A percentile compares a stretch with the other conserved stretches of the same genome.
These are phyloP conservation scores for Talaromyces trachyspermus DNA, from an alignment of 495 filamentous ascomycete species.

Conservation along the genomic window DNA sequence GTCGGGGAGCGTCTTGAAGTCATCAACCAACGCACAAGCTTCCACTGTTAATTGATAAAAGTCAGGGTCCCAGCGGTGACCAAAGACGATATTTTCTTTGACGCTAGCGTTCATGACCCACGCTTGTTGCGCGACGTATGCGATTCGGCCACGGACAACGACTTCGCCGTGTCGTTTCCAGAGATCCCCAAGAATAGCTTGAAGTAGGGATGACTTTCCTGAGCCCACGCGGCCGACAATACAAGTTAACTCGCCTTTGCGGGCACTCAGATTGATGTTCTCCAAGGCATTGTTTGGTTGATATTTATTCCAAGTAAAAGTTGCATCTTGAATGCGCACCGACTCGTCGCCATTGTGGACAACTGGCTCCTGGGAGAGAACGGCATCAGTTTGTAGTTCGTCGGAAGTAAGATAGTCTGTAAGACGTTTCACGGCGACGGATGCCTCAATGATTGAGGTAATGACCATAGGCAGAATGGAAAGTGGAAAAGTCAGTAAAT, in stretches of 20 bases:
- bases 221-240: conserved; percentile 91
- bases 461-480: conserved; percentile 97
- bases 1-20: conserved; percentile 88
- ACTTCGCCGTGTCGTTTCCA: conserved; percentile 88
- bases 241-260: conserved; percentile 87
- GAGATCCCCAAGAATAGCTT: conserved; percentile 80
- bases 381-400: conserved; percentile 82
- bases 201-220: conserved; percentile 89
- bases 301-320: conserved; percentile 91
- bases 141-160: conserved; percentile 66
- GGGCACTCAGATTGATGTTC: conserved; percentile 78
- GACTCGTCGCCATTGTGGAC: conserved; percentile 74
- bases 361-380: conserved; percentile 58
- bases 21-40: conserved; percentile 85
- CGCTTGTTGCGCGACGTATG: conserved; percentile 84
- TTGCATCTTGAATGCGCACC: conserved; percentile 71
- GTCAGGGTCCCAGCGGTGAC: conserved; percentile 84
- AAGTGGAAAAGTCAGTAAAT: conserved; percentile 89
- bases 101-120: conserved; percentile 99
- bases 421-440: conserved; percentile 79
- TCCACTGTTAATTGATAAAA: conserved; percentile 95
- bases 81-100: conserved; percentile 94
- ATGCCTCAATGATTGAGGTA: conserved; percentile 92
- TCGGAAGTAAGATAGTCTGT: conserved; percentile 82
- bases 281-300: conserved; percentile 52